Percentiles rank a stretch among this genome's conserved stretches.
phyloP scores from a whole-genome alignment of 768 basidiomycete species.

The Rhizopogon roseolus region DNA sequence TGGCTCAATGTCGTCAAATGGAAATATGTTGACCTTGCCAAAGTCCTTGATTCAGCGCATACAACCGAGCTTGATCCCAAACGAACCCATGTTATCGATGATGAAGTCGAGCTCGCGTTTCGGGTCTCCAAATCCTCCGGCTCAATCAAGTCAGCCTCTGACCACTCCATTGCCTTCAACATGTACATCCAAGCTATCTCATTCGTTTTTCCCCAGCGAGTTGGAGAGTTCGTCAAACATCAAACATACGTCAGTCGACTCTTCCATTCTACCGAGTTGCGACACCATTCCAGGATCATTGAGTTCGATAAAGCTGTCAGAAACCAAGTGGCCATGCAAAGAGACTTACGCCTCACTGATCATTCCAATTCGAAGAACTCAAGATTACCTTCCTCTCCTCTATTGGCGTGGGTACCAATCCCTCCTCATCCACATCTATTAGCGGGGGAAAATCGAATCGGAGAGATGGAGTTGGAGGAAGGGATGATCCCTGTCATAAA shows the following conservation, averaged over 20 bases:
- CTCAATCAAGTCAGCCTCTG: background rate
- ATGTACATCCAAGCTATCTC: background rate
- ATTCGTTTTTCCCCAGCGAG: background rate
- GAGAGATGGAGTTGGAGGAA: background rate
- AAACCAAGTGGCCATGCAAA: background rate
- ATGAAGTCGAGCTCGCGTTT: constrained; percentile 1
- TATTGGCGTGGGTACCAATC: background rate
- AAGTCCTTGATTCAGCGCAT: constrained; percentile 6
- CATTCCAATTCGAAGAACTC: background rate
- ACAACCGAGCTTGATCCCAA: background rate
- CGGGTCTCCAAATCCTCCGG: background rate
- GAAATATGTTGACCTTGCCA: background rate
- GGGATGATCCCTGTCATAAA: background rate
- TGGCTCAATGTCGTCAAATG: constrained; percentile 9
- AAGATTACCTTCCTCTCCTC: background rate
- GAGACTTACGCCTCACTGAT: background rate
- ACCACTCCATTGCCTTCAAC: background rate
- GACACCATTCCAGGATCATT: background rate
- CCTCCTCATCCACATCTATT: background rate
- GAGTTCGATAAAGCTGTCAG: background rate
- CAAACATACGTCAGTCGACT: background rate
- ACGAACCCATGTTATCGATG: constrained; percentile 3
- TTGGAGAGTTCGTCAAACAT: background rate
- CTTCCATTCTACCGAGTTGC: too few relatives aligned
- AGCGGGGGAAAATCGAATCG: background rate